phyloP scores from a whole-genome alignment of 2,329 filamentous ascomycete genomes.

The Fusarium sororula region DNA sequence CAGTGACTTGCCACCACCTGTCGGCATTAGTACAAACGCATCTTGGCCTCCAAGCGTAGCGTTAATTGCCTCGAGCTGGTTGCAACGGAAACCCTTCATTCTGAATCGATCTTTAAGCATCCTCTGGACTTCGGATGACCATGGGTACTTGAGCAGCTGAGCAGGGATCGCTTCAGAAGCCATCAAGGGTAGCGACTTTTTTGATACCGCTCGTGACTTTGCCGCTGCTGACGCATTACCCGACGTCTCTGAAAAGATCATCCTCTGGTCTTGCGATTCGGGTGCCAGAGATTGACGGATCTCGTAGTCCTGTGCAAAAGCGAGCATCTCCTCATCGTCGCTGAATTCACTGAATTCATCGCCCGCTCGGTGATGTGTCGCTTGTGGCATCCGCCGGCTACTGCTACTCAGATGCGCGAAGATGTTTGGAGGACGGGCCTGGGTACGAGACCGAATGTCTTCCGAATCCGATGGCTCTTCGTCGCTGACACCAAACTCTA shows the following conservation, averaged over 20 bases:
- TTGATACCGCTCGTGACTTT: slow-evolving; percentile 46
- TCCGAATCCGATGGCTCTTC: slow-evolving; percentile 46
- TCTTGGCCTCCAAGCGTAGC: slow-evolving; percentile 88
- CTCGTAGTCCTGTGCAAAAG: slow-evolving; percentile 61
- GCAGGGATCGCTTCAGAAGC: slow-evolving; percentile 52
- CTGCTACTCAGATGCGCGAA: neutral
- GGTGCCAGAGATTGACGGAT: slow-evolving; percentile 47
- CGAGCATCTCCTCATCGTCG: slow-evolving; percentile 62
- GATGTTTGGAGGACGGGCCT: slow-evolving; percentile 9
- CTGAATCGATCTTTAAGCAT: slow-evolving; percentile 86
- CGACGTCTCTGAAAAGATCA: slow-evolving; percentile 58
- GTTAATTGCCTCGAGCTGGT: slow-evolving; percentile 96
- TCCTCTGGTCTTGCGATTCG: slow-evolving; percentile 44
- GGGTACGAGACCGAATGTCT: slow-evolving; percentile 37
- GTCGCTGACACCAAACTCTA: slow-evolving; percentile 39
- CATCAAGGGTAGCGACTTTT: slow-evolving; percentile 43
- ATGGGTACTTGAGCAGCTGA: slow-evolving; percentile 72
- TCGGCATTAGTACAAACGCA: slow-evolving; percentile 96
- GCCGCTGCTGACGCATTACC: slow-evolving; percentile 53
- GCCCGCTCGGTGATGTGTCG: slow-evolving; percentile 33
- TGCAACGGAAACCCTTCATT: slow-evolving; percentile 85
- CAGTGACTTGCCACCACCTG: slow-evolving; percentile 93
- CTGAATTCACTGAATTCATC: slow-evolving; percentile 59
- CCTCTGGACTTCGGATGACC: slow-evolving; percentile 85
- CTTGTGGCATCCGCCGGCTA: slow-evolving; percentile 29